Base-by-base conservation (phyloP, 2,329 filamentous ascomycete genomes). In the Xenosphaeropsis pyriputrescens region DNA sequence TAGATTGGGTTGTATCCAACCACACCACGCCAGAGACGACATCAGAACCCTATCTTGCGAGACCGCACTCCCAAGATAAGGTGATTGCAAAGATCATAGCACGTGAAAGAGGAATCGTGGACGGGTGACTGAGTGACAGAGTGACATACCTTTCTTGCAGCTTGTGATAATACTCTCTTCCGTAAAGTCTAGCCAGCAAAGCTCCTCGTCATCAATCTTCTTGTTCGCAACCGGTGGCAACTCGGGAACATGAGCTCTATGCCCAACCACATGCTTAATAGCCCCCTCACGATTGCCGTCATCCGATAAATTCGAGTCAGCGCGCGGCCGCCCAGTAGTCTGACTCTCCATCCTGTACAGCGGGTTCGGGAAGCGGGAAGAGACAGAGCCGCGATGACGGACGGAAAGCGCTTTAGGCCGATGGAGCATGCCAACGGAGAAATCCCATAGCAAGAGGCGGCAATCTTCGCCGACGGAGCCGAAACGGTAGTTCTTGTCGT, bases 381-480 rank as follows among this genome's bases (percentile, higher is more conserved):
- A 72, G 35, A 71, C 58, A 34, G 51, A 55, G 3, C 49, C 67
- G 33, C 67, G 63, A 39, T 80, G 70, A 42, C 71, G 62, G 32
- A 70, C 65, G 9, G 70, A 72, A 34, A 65, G 61, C 47, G 75
- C 79, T 61, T 89, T 89, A 15, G 91, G 89, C 42, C 88, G 73
- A 58, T 93, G 84, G 50, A 98, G 68, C 89, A 96, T 96, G 49
- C 86, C 86, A 32, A 94, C 85, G 47, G 80, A 94, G 56, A 98
- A 98, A 62, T 98, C 91, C 91, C 91, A 98, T 11, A 98, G 65
- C 41, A 94, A 74, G 14, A 98, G 64, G 40, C 86, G 72, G 50
- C 88, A 85, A 56, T 98, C 91, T 55, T 96, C 89, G 12, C 89
- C 91, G 1, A 98, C 89, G 50, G 85, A 94, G 19, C 91, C 91